Percentiles rank a stretch among this genome's conserved stretches.
phyloP scores from a whole-genome alignment of 106 monocot genomes.

The Hemerocallis citrina region DNA sequence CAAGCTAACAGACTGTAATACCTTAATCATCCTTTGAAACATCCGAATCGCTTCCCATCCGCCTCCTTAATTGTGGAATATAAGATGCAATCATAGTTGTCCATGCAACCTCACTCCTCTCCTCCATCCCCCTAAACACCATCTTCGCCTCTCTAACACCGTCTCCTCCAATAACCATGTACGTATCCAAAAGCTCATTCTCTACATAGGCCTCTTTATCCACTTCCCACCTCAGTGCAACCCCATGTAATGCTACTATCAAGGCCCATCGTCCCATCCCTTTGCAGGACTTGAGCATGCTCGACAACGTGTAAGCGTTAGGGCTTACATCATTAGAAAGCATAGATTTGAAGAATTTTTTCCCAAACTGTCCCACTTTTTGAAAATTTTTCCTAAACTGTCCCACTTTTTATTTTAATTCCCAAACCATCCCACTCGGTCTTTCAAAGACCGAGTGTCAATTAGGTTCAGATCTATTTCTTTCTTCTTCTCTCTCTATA shows the following conservation, averaged over 20 bases:
- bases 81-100: conserved; percentile 57
- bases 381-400: too few relatives aligned
- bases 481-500: too few relatives aligned
- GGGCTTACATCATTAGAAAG: conserved; percentile 18
- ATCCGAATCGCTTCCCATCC: conserved; percentile 17
- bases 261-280: conserved; percentile 1
- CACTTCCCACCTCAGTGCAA: conserved; percentile 29
- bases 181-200: conserved; percentile 40
- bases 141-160: conserved; percentile 18
- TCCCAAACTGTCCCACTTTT: too few relatives aligned
- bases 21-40: conserved; percentile 34
- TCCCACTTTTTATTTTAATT: too few relatives aligned
- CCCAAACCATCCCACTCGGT: too few relatives aligned
- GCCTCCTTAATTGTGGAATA: conserved; percentile 22
- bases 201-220: conserved; percentile 17
- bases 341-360: too few relatives aligned
- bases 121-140: conserved; percentile 37
- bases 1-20: too few relatives aligned
- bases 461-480: too few relatives aligned
- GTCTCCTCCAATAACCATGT: conserved; percentile 1
- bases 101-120: conserved; percentile 38
- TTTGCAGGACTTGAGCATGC: conserved; percentile 29
- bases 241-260: conserved; percentile 9
- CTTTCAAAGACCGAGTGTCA: too few relatives aligned
- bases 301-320: conserved; percentile 55